Evolutionary conservation across 495 filamentous ascomycete genomes (phyloP), one percentile per base, ranked within the genome.

Genomic region (Penicillium dipodomyicola): DNA sequence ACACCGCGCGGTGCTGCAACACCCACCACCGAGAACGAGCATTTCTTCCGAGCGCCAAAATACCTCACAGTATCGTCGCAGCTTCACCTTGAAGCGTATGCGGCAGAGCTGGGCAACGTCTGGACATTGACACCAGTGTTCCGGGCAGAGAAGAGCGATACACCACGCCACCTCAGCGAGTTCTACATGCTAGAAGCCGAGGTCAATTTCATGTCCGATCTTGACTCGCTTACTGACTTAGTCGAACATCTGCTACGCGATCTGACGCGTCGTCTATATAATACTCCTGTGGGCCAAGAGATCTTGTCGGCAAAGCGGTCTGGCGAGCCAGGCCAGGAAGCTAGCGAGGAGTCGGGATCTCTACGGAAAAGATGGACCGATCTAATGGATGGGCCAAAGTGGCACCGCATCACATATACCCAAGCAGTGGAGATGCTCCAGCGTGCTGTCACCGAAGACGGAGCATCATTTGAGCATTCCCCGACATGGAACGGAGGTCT

Each of bases 131-230:
- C 92, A 10, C 94, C 94, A 15, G 91, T 91, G 2, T 98, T 98
- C 66, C 85, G 94, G 42, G 95, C 94, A 4, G 94, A 98, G 68
- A 89, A 84, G 72, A 96, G 91, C 68, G 92, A 97, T 71, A 97
- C 94, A 6, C 83, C 92, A 15, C 87, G 95, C 35, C 94, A 98
- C 73, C 77, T 97, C 45, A 96, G 90, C 75, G 94, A 98, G 64
- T 98, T 98, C 70, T 97, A 97, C 73, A 98, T 98, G 94, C 82
- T 98, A 2, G 94, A 98, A 72, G 92, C 85, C 8, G 94, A 98
- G 71, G 73, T 89, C 50, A 85, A 82, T 67, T 96, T 96, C 68
- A 84, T 87, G 49, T 76, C 89, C 29, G 77, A 84, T 46, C 70
- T 96, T 20, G 72, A 77, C 41, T 74, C 77, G 9, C 78, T 98